phyloP scores from a whole-genome alignment of 192 early-diverging fungal genomes.

The Backusella macrospora region DNA sequence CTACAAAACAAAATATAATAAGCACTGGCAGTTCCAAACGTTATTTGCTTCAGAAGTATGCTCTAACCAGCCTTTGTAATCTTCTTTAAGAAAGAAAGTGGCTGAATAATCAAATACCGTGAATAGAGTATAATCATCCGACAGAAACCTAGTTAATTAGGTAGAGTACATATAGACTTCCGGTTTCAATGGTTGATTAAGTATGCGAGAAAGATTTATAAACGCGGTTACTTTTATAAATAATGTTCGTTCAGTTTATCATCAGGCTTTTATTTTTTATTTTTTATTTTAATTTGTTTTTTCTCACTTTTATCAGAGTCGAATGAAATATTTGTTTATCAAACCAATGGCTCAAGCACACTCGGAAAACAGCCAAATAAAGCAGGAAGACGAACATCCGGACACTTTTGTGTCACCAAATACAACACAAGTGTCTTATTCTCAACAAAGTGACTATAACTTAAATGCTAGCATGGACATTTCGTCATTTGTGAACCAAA shows the following conservation, averaged over 20 bases:
- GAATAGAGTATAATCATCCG: not conserved
- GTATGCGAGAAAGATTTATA: not conserved
- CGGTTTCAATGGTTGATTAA: conserved; percentile 14
- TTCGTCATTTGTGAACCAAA: not conserved
- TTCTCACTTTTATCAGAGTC: not conserved
- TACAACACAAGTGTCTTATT: not conserved
- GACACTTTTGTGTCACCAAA: not conserved
- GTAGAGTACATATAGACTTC: not conserved
- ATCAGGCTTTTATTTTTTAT: not conserved
- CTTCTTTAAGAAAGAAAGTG: not conserved
- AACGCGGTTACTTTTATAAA: conserved; percentile 6
- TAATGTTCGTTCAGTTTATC: not conserved
- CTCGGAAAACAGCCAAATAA: not conserved
- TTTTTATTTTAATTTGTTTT: not conserved
- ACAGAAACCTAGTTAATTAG: conserved; percentile 10
- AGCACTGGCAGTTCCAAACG: too few relatives aligned
- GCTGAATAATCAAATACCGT: not conserved
- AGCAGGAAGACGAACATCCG: not conserved
- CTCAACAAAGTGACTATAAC: not conserved
- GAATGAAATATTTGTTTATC: conserved; percentile 10
- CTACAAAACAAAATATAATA: too few relatives aligned
- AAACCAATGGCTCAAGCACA: conserved; percentile 2
- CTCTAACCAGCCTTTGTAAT: not conserved
- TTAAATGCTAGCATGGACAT: not conserved
- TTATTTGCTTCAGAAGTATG: too few relatives aligned